phyloP scores from a whole-genome alignment of 345 rosid genomes.

The Hibiscus tridactylites region DNA sequence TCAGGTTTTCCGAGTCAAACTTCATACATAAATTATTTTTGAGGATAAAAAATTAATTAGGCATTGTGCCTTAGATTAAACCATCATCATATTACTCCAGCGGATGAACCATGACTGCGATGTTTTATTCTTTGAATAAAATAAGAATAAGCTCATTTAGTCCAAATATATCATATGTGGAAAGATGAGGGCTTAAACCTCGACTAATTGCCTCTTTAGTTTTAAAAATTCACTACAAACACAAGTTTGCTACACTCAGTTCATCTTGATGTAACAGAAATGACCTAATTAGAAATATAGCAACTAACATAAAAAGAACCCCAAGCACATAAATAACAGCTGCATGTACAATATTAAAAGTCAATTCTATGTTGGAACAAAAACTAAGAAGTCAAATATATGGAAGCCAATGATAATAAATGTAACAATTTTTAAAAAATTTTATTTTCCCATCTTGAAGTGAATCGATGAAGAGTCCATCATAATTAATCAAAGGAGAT shows the following conservation, averaged over 20 bases:
- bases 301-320: constrained; percentile 67
- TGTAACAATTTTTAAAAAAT: neutral
- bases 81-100: neutral
- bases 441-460: neutral
- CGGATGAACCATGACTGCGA: neutral
- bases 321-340: constrained; percentile 80
- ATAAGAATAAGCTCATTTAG: neutral
- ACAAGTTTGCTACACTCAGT: neutral
- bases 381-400: neutral
- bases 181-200: neutral
- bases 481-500: no score
- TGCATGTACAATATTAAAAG: constrained; percentile 42
- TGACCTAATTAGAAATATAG: constrained; percentile 2
- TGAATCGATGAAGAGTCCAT: no score
- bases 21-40: neutral
- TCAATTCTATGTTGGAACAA: no score
- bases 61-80: neutral
- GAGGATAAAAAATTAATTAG: neutral
- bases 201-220: neutral
- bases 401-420: neutral
- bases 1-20: neutral
- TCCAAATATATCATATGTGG: neutral
- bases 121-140: neutral
- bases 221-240: neutral
- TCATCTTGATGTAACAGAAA: neutral